These are phyloP conservation scores for Pholiota molesta DNA, from an alignment of 768 basidiomycete genomes.

Conservation along the genomic window DNA sequence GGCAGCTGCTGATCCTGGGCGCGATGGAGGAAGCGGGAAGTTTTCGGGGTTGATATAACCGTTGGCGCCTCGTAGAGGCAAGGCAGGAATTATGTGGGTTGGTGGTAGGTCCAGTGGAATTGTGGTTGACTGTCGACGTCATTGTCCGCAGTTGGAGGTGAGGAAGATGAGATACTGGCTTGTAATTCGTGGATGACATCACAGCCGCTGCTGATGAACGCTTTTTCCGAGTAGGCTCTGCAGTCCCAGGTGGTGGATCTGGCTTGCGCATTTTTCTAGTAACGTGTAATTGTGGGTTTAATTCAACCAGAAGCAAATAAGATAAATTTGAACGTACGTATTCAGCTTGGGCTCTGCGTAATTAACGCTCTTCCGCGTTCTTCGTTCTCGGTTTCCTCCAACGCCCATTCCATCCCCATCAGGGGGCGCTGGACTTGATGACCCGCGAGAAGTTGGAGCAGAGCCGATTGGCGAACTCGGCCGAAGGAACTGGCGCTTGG, in stretches of 20 bases:
- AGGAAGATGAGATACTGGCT: constrained; percentile 27
- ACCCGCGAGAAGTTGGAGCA: constrained; percentile 49
- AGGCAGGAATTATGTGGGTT: constrained; percentile 21
- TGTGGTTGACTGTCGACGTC: constrained; percentile 40
- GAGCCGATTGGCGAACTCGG: constrained; percentile 28
- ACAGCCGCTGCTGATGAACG: constrained; percentile 47
- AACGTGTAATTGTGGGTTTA: constrained; percentile 6
- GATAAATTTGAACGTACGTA: constrained; percentile 56
- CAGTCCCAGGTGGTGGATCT: constrained; percentile 48
- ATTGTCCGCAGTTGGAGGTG: constrained; percentile 22
- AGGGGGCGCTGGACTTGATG: constrained; percentile 45
- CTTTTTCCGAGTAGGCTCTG: constrained; percentile 43
- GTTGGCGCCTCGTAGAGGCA: constrained; percentile 32
- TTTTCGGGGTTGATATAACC: constrained; percentile 33
- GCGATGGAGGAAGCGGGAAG: constrained; percentile 38
- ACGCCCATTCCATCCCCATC: constrained; percentile 29
- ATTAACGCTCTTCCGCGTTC: constrained; percentile 78
- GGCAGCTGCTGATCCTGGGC: constrained; percentile 36
- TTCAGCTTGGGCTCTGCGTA: constrained; percentile 89
- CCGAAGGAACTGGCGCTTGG: constrained; percentile 27
- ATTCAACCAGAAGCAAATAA: neutral
- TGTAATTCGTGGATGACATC: constrained; percentile 31
- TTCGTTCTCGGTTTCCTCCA: constrained; percentile 53
- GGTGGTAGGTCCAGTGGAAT: constrained; percentile 34
- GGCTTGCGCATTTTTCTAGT: constrained; percentile 89